These are phyloP conservation scores for Phanerodontia chrysosporium DNA, from an alignment of 768 basidiomycete genomes.

Conservation along the genomic window DNA sequence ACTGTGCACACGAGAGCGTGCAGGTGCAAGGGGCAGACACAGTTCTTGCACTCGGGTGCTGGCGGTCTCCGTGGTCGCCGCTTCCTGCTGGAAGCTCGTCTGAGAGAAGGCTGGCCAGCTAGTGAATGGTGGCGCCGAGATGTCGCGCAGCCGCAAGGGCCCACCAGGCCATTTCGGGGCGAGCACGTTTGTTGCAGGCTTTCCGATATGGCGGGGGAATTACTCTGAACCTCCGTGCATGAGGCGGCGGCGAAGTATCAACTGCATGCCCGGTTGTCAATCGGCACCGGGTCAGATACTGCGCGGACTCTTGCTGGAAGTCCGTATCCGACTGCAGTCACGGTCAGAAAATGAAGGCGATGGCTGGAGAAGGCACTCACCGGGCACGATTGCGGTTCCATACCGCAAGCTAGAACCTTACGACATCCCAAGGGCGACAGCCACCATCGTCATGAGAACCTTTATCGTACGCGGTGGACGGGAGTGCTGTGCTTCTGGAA, in stretches of 20 bases:
- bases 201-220: not conserved
- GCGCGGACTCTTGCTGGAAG: not conserved
- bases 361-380: not conserved
- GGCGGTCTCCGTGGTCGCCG: not conserved
- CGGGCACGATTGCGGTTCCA: not conserved
- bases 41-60: not conserved
- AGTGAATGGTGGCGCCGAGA: not conserved
- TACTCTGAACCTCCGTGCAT: not conserved
- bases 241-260: not conserved
- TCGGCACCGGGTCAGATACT: not conserved
- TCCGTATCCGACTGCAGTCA: not conserved
- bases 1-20: too few relatives aligned
- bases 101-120: not conserved
- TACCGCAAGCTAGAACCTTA: not conserved
- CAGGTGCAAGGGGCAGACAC: not conserved
- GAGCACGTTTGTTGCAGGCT: not conserved
- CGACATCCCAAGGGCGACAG: not conserved
- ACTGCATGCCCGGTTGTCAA: not conserved
- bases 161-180: not conserved
- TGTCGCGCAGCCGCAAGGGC: not conserved
- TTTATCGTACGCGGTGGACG: not conserved
- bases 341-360: not conserved
- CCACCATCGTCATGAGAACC: constrained; percentile 1
- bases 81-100: not conserved
- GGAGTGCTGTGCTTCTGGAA: not conserved